Conservation (phyloP, 495 filamentous ascomycete species). For the Penicillium robsamsonii region DNA sequence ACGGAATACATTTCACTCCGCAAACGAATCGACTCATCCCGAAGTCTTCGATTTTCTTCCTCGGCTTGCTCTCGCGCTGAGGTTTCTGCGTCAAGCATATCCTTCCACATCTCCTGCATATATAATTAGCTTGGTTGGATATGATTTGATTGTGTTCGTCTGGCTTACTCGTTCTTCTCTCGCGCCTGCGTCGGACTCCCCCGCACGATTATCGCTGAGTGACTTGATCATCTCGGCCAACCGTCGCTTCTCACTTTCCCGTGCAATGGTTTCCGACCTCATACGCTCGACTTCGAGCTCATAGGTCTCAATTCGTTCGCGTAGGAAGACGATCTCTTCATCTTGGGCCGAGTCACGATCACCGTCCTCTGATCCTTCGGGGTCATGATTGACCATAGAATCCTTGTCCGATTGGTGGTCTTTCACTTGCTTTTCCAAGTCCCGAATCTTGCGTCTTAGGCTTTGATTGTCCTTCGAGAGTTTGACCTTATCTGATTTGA, state of each 20-base stretch:
- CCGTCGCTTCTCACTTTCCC: conserved; percentile 77
- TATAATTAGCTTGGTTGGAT: conserved; percentile 5
- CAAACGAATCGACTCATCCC: conserved; percentile 77
- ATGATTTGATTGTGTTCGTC: neutral
- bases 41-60: conserved; percentile 78
- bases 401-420: conserved; percentile 59
- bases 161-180: conserved; percentile 72
- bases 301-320: conserved; percentile 80
- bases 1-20: conserved; percentile 58
- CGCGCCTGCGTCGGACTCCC: conserved; percentile 65
- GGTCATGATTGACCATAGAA: conserved; percentile 57
- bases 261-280: conserved; percentile 67
- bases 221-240: conserved; percentile 75
- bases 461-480: conserved; percentile 84
- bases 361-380: conserved; percentile 60
- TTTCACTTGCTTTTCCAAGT: conserved; percentile 80
- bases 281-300: conserved; percentile 79
- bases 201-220: conserved; percentile 61
- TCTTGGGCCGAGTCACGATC: conserved; percentile 55
- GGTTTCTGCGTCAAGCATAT: conserved; percentile 91
- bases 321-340: conserved; percentile 77
- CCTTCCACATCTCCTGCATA: conserved; percentile 78
- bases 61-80: conserved; percentile 86
- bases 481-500: conserved; percentile 84
- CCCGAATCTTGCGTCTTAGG: conserved; percentile 71